Conservation (phyloP, 495 filamentous ascomycete genomes). For the Extremus antarcticus region DNA sequence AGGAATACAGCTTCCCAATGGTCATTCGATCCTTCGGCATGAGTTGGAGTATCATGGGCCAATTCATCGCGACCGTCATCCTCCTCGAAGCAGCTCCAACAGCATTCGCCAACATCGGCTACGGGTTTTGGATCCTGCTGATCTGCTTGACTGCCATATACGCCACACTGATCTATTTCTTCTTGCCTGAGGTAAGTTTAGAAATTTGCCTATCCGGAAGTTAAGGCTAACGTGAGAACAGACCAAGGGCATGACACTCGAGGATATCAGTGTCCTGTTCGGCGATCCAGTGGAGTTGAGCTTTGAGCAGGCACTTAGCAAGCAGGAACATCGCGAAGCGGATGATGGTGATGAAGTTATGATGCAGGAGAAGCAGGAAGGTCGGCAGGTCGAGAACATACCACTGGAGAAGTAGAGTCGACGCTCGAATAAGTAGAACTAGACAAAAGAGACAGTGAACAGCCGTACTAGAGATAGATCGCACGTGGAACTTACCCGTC, state of each 20-base stretch:
- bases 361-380: background rate
- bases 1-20: slow-evolving; percentile 16
- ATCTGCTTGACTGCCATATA: slow-evolving; percentile 12
- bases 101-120: slow-evolving; percentile 17
- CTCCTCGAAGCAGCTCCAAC: slow-evolving; percentile 18
- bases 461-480: too few relatives aligned
- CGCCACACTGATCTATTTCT: slow-evolving; percentile 11
- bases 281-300: slow-evolving; percentile 11
- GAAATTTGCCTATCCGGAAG: background rate
- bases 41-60: slow-evolving; percentile 14
- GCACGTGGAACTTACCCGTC: too few relatives aligned
- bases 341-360: background rate
- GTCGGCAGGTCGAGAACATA: background rate
- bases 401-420: background rate
- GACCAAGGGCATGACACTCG: slow-evolving; percentile 14
- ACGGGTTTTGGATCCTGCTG: slow-evolving; percentile 14
- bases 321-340: slow-evolving; percentile 4
- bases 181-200: slow-evolving; percentile 5
- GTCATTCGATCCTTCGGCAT: slow-evolving; percentile 18
- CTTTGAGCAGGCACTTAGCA: slow-evolving; percentile 10
- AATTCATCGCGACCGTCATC: slow-evolving; percentile 14
- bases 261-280: slow-evolving; percentile 10
- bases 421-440: background rate
- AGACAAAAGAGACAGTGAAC: background rate
- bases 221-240: background rate